Conservation (phyloP, 2,329 filamentous ascomycete genomes). For the Hypoxylon sp. region DNA sequence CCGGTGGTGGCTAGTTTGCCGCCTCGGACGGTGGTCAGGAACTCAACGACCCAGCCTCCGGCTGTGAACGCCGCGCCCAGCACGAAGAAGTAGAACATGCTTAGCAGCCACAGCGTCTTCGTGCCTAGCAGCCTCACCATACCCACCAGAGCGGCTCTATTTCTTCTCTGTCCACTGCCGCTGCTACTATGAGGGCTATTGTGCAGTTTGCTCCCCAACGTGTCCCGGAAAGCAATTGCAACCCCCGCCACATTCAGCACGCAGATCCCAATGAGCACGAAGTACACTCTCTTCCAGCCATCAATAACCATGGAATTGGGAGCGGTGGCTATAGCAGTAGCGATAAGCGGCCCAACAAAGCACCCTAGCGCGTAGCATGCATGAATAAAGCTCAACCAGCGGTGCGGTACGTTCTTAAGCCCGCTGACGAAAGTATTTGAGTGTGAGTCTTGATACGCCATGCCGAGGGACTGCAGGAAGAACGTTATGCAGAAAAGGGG, state of each 20-base stretch:
- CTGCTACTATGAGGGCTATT: neutral
- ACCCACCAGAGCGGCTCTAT: conserved; percentile 56
- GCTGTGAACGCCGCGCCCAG: conserved; percentile 69
- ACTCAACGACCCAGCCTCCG: conserved; percentile 74
- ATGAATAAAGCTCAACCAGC: conserved; percentile 74
- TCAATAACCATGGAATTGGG: conserved; percentile 43
- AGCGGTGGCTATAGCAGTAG: conserved; percentile 62
- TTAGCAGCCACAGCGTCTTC: conserved; percentile 68
- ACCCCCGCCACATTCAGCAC: conserved; percentile 64
- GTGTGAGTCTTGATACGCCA: conserved; percentile 74
- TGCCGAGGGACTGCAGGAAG: conserved; percentile 69
- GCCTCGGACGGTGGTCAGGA: conserved; percentile 70
- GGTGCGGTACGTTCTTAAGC: conserved; percentile 63
- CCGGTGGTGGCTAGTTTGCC: conserved; percentile 65
- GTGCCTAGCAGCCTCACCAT: conserved; percentile 61
- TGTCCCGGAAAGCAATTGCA: conserved; percentile 64
- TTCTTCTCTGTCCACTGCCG: conserved; percentile 44
- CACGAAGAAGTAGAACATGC: conserved; percentile 74
- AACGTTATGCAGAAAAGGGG: conserved; percentile 69
- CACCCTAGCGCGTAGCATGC: conserved; percentile 72
- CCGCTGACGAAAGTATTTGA: conserved; percentile 72
- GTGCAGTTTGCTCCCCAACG: conserved; percentile 51
- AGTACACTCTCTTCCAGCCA: conserved; percentile 69
- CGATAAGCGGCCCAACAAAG: conserved; percentile 68
- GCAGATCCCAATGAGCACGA: conserved; percentile 66